These are phyloP conservation scores for Candida berthetii DNA, from an alignment of 805 yeast genomes.

Conservation along the genomic window DNA sequence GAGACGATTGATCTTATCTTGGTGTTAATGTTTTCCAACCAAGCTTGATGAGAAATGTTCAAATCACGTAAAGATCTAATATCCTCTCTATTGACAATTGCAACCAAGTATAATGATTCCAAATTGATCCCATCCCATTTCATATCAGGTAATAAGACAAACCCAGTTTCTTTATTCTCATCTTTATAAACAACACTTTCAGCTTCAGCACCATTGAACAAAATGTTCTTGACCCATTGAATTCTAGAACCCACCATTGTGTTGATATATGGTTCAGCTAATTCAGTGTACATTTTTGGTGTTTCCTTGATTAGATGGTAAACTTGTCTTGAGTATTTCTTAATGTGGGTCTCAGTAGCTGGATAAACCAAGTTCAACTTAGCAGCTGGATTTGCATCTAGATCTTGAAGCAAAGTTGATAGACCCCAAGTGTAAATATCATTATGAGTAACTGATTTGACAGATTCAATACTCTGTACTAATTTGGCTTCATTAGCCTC, in stretches of 20 bases:
- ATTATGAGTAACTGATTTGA: slow-evolving; percentile 49
- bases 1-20: slow-evolving; percentile 44
- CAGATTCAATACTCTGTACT: slow-evolving; percentile 19
- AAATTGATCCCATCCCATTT: slow-evolving; percentile 83
- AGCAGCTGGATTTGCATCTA: slow-evolving; percentile 47
- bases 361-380: slow-evolving; percentile 81
- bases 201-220: slow-evolving; percentile 76
- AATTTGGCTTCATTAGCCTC: slow-evolving; percentile 10
- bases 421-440: slow-evolving; percentile 86
- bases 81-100: slow-evolving; percentile 65
- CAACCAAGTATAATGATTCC: slow-evolving; percentile 70
- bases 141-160: slow-evolving; percentile 87
- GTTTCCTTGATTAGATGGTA: slow-evolving; percentile 69
- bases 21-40: slow-evolving; percentile 41
- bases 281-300: slow-evolving; percentile 58
- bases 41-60: slow-evolving; percentile 47
- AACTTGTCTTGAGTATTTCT: slow-evolving; percentile 62
- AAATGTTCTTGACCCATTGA: slow-evolving; percentile 86
- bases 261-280: slow-evolving; percentile 71
- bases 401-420: slow-evolving; percentile 39
- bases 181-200: slow-evolving; percentile 74
- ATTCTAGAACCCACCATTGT: slow-evolving; percentile 73
- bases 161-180: slow-evolving; percentile 38
- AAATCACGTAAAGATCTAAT: slow-evolving; percentile 75
- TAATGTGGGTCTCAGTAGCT: slow-evolving; percentile 80